phyloP scores from a whole-genome alignment of 768 basidiomycete species.

The Boletellus ananas region DNA sequence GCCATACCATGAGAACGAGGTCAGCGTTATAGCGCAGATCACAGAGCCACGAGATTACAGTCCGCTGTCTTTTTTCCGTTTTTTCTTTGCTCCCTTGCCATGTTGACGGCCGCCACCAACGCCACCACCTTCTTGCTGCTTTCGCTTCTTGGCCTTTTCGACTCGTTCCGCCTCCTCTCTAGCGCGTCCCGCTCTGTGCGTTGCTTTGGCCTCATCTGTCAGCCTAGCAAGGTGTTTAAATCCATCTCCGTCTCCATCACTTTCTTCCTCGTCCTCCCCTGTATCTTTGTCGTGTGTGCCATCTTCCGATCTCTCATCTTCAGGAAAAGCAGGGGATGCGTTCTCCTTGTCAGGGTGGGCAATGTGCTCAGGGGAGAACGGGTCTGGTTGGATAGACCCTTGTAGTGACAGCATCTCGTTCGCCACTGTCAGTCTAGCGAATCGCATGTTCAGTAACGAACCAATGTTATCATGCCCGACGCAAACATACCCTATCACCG shows the following conservation, averaged over 20 bases:
- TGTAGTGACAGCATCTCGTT: conserved; percentile 92
- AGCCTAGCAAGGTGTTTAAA: conserved; percentile 30
- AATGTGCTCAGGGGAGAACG: conserved; percentile 62
- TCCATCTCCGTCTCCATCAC: conserved; percentile 32
- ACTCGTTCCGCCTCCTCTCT: conserved; percentile 27
- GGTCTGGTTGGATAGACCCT: conserved; percentile 76
- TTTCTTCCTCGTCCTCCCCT: conserved; percentile 15
- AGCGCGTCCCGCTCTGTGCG: conserved; percentile 21
- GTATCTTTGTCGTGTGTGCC: conserved; percentile 6
- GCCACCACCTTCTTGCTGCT: conserved; percentile 21
- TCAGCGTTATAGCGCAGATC: too few species aligned
- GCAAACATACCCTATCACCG: conserved; percentile 69
- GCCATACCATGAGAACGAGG: too few species aligned
- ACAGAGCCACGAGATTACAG: conserved; percentile 3
- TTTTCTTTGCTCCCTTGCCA: conserved; percentile 11
- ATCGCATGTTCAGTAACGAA: conserved; percentile 5
- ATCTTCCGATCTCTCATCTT: conserved; percentile 19
- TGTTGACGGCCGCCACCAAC: conserved; percentile 2
- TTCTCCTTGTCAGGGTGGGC: conserved; percentile 24
- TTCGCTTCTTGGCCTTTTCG: conserved; percentile 30
- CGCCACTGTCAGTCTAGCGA: conserved; percentile 71
- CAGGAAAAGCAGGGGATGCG: conserved; percentile 1
- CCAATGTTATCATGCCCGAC: neutral
- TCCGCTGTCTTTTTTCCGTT: conserved; percentile 10
- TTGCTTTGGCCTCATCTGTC: conserved; percentile 28